These are phyloP conservation scores for Theileria annulata DNA, from an alignment of 169 alveolate genomes.

Conservation along the genomic window DNA sequence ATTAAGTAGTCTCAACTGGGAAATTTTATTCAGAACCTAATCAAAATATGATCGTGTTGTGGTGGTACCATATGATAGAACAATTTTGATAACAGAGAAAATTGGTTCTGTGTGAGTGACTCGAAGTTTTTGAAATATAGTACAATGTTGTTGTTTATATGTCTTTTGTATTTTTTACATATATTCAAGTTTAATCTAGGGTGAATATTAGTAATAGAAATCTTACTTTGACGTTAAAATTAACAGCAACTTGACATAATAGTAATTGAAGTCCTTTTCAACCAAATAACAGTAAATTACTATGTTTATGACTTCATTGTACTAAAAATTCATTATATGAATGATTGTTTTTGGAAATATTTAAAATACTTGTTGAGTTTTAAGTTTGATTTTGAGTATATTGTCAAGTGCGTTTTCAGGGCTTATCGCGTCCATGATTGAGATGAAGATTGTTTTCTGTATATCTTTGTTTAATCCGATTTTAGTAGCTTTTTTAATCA, in stretches of 20 bases:
- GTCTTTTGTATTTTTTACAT: conserved; percentile 37
- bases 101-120: not conserved
- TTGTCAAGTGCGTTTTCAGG: conserved; percentile 54
- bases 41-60: not conserved
- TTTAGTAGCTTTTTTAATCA: conserved; percentile 33
- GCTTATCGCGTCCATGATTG: conserved; percentile 37
- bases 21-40: conserved; percentile 9
- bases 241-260: conserved; percentile 19
- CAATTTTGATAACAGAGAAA: not conserved
- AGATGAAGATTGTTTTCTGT: conserved; percentile 53
- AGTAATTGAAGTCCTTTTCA: conserved; percentile 46
- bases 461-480: conserved; percentile 29
- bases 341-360: not conserved
- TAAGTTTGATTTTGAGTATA: conserved; percentile 36
- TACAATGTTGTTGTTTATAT: conserved; percentile 23
- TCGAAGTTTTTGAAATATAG: conserved; percentile 32
- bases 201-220: not conserved
- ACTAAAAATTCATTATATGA: not conserved
- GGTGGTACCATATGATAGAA: not conserved
- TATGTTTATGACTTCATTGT: conserved; percentile 38
- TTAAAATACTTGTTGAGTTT: conserved; percentile 17
- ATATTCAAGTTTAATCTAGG: conserved; percentile 20
- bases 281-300: conserved; percentile 23
- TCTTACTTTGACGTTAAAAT: conserved; percentile 13
- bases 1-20: conserved; percentile 19